Base-by-base conservation (phyloP, 116 monocot genomes). In the Dioscorea cayenensis region DNA sequence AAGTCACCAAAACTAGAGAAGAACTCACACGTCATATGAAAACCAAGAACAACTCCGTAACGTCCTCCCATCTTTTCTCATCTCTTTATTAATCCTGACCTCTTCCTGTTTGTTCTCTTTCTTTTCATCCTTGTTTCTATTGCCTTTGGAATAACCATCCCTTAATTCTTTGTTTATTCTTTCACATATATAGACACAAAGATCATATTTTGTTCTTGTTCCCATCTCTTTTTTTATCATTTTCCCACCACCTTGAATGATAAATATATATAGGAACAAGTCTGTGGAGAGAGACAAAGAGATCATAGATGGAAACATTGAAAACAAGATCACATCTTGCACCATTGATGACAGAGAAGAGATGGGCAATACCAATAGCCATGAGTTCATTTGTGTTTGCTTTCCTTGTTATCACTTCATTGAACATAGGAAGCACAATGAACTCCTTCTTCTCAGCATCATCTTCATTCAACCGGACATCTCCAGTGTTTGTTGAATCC, bases 361-460 rank as follows among this genome's bases (percentile, higher is more conserved):
- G 62, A 62, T 62, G 62, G 62, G 62, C 25, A 20, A 5, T 62
- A 8, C 23, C 62, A 3, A 21, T 62, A 18, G 62, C 62, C 62
- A 20, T 62, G 62, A 62, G 62, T 12, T 64, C 84, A 10, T 17
- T 79, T 22, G n/a, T 80, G 10, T 63, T 23, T 49, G 64, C 67
- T 21, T 16, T 89, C 76, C 36, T 89, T 21, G 9, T 62, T 5
- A 20, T 62, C 10, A 27, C n/a, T 11, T 62, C 62, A 18, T 9
- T 62, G 23, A 62, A 27, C 62, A 23, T 62, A 20, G 62, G 62
- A 63, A 36, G 21, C 63, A 60, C 77, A 36, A 66, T 84, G 64
- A 74, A 64, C 71, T 69, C 75, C 32, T 65, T 74, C 68, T 63
- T 77, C 83, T 76, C 67, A 32, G 32, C 32, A 32, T 32, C 72